Base-by-base conservation (phyloP, 257 asterid species). In the Nicotiana benthamiana region DNA sequence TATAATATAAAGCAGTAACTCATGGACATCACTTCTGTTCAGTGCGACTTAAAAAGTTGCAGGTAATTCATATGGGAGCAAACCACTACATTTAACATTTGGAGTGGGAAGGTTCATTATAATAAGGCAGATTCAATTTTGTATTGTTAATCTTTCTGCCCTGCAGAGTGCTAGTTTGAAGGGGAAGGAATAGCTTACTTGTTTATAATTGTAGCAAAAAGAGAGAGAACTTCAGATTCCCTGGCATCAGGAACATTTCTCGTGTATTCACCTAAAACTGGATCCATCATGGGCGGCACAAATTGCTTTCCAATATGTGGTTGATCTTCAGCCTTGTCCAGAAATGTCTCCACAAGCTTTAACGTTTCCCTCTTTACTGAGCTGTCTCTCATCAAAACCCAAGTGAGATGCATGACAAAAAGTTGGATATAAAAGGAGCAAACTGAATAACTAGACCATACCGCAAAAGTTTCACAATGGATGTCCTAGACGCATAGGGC, bases 221-320 rank as follows among this genome's bases (percentile, higher is more conserved):
- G 97, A 72, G 99, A 94, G 24, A 96, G 94, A 82, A 96, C 99
- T 96, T 96, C 99, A 0, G 99, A 96, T 85, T 96, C 99, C 85
- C 98, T 93, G 34, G 99, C 99, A 92, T 96, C 99, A 80, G 99
- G 98, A 79, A 96, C 82, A 85, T 96, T 96, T 78, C 99, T 89
- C 24, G 98, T 95, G 80, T 96, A 96, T 83, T 96, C 99, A 77
- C 95, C 97, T 51, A 96, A 98, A 81, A 96, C 95, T 30, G 97
- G 94, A 82, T 96, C 99, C 98, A 96, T 96, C 98, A 96, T 96
- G 18, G 97, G 99, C 24, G 97, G 98, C 83, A 96, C 98, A 83
- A 91, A 96, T 74, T 94, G 97, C 84, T 88, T 96, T 59, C 98
- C 99, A 18, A 92, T 94, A 79, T 86, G 94, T 46, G 98, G 91